Evolutionary conservation across 2,329 filamentous ascomycete genomes (phyloP).

Genomic region (Sclerotinia sclerotiorum): DNA sequence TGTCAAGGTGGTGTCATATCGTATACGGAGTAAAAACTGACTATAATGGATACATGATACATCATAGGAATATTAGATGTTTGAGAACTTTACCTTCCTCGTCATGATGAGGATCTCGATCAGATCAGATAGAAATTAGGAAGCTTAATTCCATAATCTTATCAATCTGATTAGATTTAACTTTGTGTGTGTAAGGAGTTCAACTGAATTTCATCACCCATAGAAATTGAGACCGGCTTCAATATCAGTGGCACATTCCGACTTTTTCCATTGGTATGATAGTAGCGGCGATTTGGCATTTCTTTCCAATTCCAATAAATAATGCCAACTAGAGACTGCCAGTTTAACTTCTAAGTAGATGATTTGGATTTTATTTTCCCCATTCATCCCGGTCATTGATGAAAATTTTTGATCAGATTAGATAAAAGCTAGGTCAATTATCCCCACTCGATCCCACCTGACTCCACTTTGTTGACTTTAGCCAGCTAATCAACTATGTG

Average conservation of each 20-base stretch:
- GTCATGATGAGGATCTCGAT: neutral
- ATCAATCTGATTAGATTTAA: conserved; percentile 19
- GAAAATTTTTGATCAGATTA: conserved; percentile 21
- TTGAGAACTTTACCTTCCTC: neutral
- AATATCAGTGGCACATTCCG: neutral
- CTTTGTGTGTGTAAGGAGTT: neutral
- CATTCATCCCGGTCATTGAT: conserved; percentile 4
- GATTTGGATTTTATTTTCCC: neutral
- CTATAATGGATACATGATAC: neutral
- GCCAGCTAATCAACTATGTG: conserved; percentile 12
- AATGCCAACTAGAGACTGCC: neutral
- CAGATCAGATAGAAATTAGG: neutral
- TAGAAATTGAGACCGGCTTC: neutral
- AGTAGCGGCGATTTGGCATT: neutral
- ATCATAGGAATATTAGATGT: neutral
- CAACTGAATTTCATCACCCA: neutral
- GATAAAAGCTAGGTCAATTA: conserved; percentile 11
- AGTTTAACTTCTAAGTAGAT: neutral
- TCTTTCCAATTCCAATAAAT: neutral
- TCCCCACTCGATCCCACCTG: neutral
- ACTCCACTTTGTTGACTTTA: neutral
- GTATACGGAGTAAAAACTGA: neutral
- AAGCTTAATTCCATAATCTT: neutral
- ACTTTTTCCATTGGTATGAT: neutral
- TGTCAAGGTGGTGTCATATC: neutral